Conservation (phyloP, 208 protist species). For the Trypanosoma platydactyli region DNA sequence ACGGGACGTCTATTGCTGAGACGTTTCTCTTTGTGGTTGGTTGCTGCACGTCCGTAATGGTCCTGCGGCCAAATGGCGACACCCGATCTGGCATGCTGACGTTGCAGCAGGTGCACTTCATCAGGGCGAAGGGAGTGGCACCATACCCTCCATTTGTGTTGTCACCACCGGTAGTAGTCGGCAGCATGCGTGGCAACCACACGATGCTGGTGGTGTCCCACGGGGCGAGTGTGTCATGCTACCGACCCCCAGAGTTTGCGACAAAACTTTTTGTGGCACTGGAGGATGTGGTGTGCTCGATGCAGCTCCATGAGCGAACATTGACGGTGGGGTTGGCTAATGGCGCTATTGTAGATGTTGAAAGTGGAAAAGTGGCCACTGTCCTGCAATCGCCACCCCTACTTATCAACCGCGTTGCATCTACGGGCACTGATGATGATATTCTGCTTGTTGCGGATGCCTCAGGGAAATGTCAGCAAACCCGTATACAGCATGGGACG, state of each 20-base stretch:
- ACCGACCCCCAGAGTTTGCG: slow-evolving; percentile 17
- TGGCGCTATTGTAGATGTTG: slow-evolving; percentile 3
- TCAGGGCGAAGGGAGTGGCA: slow-evolving; percentile 16
- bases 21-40: slow-evolving; percentile 28
- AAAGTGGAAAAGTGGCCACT: background rate
- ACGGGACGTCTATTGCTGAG: slow-evolving; percentile 13
- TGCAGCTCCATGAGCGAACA: background rate
- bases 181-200: background rate
- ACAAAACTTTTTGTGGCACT: slow-evolving; percentile 17
- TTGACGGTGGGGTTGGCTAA: slow-evolving; percentile 5
- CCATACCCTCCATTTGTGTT: background rate
- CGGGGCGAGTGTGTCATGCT: slow-evolving; percentile 16
- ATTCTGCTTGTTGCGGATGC: slow-evolving; percentile 8
- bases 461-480: slow-evolving; percentile 4
- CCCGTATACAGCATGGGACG: background rate
- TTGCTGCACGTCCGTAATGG: slow-evolving; percentile 20
- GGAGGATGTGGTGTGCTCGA: slow-evolving; percentile 10
- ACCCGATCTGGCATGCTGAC: slow-evolving; percentile 3
- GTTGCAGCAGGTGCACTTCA: slow-evolving; percentile 17
- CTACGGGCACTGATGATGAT: background rate
- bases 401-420: slow-evolving; percentile 2
- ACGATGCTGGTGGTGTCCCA: slow-evolving; percentile 8
- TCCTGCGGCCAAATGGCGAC: slow-evolving; percentile 25
- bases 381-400: slow-evolving; percentile 2
- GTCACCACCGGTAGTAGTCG: slow-evolving; percentile 10